Percentiles rank a stretch among this genome's conserved stretches.
Evolutionary conservation across 768 basidiomycete genomes (phyloP).

Genomic region (Floccularia luteovirens): DNA sequence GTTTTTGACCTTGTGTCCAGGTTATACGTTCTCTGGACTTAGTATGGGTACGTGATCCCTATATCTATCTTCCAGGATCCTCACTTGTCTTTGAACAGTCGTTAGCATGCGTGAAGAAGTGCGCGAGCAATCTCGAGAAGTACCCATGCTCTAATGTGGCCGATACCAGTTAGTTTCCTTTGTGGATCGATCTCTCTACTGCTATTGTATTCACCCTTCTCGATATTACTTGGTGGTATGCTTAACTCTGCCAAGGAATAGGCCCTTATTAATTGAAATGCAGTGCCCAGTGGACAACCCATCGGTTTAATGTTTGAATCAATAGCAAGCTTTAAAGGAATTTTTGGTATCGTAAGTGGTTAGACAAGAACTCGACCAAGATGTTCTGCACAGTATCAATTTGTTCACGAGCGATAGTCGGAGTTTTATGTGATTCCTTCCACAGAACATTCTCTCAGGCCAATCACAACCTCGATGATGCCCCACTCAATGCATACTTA

Average conservation of each 20-base stretch:
- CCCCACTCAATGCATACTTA: slow-evolving; percentile 54
- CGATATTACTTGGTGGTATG: slow-evolving; percentile 39
- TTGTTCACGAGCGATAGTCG: slow-evolving; percentile 62
- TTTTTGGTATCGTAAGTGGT: slow-evolving; percentile 56
- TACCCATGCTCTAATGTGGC: slow-evolving; percentile 49
- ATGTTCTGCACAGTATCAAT: slow-evolving; percentile 63
- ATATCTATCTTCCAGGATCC: background rate
- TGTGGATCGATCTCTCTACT: slow-evolving; percentile 50
- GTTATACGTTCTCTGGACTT: slow-evolving; percentile 45
- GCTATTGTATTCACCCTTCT: slow-evolving; percentile 58
- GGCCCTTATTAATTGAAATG: slow-evolving; percentile 2
- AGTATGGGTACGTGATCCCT: slow-evolving; percentile 43
- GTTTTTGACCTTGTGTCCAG: too few species aligned
- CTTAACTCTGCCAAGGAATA: slow-evolving; percentile 36
- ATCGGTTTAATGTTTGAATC: slow-evolving; percentile 57
- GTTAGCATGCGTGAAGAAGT: slow-evolving; percentile 66
- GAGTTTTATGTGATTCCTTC: slow-evolving; percentile 61
- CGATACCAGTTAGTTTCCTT: slow-evolving; percentile 43
- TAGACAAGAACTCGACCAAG: slow-evolving; percentile 34
- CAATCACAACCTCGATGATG: slow-evolving; percentile 27
- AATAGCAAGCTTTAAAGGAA: slow-evolving; percentile 51
- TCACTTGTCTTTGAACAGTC: slow-evolving; percentile 22
- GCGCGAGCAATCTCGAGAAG: slow-evolving; percentile 41
- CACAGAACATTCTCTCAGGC: slow-evolving; percentile 39
- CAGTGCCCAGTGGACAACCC: slow-evolving; percentile 56